Percentiles rank a stretch among this genome's conserved stretches.
Conservation (phyloP, 1,284 basidiomycete species). For the Phellopilus nigrolimitatus region DNA sequence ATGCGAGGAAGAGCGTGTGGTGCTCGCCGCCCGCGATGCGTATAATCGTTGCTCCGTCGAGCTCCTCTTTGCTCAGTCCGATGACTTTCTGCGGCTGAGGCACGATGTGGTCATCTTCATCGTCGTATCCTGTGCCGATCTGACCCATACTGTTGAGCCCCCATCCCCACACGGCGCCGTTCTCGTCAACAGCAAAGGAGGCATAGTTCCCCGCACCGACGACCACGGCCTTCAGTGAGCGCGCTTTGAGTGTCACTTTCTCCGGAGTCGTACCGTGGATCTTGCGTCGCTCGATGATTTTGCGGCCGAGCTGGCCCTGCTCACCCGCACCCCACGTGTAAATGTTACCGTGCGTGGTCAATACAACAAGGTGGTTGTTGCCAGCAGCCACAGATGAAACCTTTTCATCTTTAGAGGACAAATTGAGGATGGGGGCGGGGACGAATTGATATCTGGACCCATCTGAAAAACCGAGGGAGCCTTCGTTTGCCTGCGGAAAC, state of each 20-base stretch:
- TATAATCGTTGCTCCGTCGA: slow-evolving; percentile 65
- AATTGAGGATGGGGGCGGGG: slow-evolving; percentile 68
- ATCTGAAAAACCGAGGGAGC: slow-evolving; percentile 80
- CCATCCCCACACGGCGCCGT: slow-evolving; percentile 86
- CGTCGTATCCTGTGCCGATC: slow-evolving; percentile 51
- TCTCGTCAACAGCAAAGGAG: slow-evolving; percentile 84
- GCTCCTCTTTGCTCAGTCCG: slow-evolving; percentile 59
- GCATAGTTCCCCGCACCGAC: slow-evolving; percentile 82
- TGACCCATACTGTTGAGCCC: slow-evolving; percentile 81
- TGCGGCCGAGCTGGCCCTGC: slow-evolving; percentile 82
- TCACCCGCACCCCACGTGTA: slow-evolving; percentile 88
- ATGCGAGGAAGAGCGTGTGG: slow-evolving; percentile 84
- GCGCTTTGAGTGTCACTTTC: slow-evolving; percentile 67
- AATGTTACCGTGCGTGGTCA: slow-evolving; percentile 81
- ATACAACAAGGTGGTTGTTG: slow-evolving; percentile 81
- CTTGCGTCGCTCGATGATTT: slow-evolving; percentile 79
- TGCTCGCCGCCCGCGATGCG: slow-evolving; percentile 78
- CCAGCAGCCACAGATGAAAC: slow-evolving; percentile 78
- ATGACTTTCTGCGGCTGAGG: slow-evolving; percentile 66
- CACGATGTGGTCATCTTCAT: slow-evolving; percentile 51
- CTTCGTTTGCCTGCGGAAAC: slow-evolving; percentile 60
- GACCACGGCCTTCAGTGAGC: slow-evolving; percentile 63
- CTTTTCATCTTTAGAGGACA: slow-evolving; percentile 64
- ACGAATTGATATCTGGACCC: slow-evolving; percentile 60
- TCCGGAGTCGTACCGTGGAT: slow-evolving; percentile 82